Evolutionary conservation across 768 basidiomycete species (phyloP), one percentile per base, ranked within the genome.

Genomic region (Tephrocybe sp.): DNA sequence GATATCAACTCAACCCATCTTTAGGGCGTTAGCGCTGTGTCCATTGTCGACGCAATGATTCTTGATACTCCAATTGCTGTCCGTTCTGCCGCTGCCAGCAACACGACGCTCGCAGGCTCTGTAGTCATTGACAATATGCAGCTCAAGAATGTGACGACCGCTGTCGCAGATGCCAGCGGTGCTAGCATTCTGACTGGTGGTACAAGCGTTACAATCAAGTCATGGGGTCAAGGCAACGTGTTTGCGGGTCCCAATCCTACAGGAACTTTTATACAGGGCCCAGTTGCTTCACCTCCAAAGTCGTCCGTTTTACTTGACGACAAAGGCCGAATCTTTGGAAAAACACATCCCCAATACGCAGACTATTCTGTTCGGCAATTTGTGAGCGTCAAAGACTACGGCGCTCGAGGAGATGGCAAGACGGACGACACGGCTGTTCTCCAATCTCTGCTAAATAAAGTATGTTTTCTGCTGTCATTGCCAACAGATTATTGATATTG

Each of bases 351-450:
- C 2, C 86, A 88, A 59, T 90, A 90, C 54, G 76, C 65, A 39
- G 68, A 69, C 43, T 84, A 83, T 57, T 76, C 79, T 19, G 71
- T 79, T 27, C 71, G 67, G 56, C 80, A 90, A 57, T 80, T 91
- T 57, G 76, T 89, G 47, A 88, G 84, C 61, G 86, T 83, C 27
- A 83, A 79, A 57, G 76, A 76, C 50, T 59, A 82, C 50, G 89
- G 88, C 23, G 88, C 88, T 8, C 72, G 67, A 48, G 89, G 89
- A 36, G 87, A 91, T 58, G 89, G 89, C 19, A 56, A 61, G 25
- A 84, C 84, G 4, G 89, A 91, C 62, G 89, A 91, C 57, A 89
- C 88, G 1, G 70, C 67, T 23, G 86, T 83, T 8, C 69, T 91
- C 16, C 76, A 84, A 47, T 69, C 71, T 2, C 68, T 88, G n/a